Conservation (phyloP, 495 filamentous ascomycete genomes). For the Penicillium pulvis region DNA sequence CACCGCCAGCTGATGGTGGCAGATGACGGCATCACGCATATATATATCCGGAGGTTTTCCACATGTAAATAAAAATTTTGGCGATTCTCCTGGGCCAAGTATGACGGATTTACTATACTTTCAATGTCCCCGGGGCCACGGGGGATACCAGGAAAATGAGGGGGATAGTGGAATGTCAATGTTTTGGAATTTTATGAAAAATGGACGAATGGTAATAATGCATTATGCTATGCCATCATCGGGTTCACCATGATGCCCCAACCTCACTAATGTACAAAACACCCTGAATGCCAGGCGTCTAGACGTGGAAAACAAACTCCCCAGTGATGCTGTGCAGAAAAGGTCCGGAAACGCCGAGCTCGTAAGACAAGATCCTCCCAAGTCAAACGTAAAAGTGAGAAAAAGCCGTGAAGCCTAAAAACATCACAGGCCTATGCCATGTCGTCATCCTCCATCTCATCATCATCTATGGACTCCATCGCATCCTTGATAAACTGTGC, state of each 20-base stretch:
- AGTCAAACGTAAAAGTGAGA: constrained; percentile 13
- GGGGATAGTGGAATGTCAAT: not conserved
- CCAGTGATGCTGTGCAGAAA: constrained; percentile 42
- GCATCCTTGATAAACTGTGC: constrained; percentile 88
- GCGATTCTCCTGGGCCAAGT: not conserved
- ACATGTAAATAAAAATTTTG: not conserved
- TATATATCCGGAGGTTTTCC: not conserved
- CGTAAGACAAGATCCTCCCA: constrained; percentile 18
- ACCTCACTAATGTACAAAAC: constrained; percentile 47
- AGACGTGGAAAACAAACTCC: constrained; percentile 40
- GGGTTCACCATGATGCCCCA: constrained; percentile 15
- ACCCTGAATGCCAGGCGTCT: constrained; percentile 34
- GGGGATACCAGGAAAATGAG: too few species aligned
- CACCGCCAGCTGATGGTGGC: constrained; percentile 30
- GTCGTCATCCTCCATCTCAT: constrained; percentile 74
- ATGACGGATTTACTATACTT: not conserved
- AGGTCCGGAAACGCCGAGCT: constrained; percentile 26
- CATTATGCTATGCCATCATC: constrained; percentile 19
- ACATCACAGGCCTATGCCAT: constrained; percentile 39
- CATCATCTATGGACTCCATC: constrained; percentile 86
- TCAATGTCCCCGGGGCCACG: too few species aligned
- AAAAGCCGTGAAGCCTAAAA: constrained; percentile 11
- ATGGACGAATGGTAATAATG: constrained; percentile 11
- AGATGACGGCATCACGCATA: constrained; percentile 25
- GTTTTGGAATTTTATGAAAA: not conserved